Evolutionary conservation across 2,329 filamentous ascomycete species (phyloP).

Genomic region (Aureobasidium namibiae): DNA sequence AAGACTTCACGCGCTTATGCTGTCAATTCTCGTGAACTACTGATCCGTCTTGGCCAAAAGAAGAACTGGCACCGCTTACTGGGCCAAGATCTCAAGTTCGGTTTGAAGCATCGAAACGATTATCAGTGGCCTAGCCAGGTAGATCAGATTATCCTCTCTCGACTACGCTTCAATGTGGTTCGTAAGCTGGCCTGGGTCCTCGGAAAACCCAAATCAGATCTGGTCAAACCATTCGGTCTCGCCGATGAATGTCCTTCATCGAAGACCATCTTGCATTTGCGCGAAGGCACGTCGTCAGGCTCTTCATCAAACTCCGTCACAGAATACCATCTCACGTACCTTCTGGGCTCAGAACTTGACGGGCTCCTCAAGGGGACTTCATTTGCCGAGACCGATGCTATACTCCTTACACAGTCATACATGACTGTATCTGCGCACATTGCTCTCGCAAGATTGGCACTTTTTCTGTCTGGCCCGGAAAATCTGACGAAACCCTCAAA

Average conservation of each 20-base stretch:
- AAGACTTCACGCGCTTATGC: slow-evolving; percentile 16
- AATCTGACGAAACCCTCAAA: not conserved
- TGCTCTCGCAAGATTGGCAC: not conserved
- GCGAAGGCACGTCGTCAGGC: not conserved
- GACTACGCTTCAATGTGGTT: slow-evolving; percentile 42
- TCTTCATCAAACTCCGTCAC: not conserved
- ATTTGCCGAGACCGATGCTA: not conserved
- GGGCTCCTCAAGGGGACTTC: not conserved
- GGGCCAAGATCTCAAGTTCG: slow-evolving; percentile 14
- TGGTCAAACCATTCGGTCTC: not conserved
- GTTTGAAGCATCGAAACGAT: slow-evolving; percentile 6
- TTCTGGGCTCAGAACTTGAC: not conserved
- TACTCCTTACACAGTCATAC: not conserved
- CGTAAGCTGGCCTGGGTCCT: slow-evolving; percentile 37
- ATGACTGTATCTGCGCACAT: slow-evolving; percentile 6
- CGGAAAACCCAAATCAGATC: not conserved
- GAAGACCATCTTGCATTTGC: not conserved
- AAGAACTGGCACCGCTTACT: slow-evolving; percentile 13
- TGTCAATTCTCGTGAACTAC: slow-evolving; percentile 17
- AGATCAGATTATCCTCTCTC: slow-evolving; percentile 43
- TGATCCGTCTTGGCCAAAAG: slow-evolving; percentile 33
- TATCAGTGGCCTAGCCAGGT: slow-evolving; percentile 42
- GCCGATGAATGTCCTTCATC: not conserved
- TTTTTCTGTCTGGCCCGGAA: not conserved
- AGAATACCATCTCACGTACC: not conserved